Base-by-base conservation (phyloP, 441 rosid genomes). In the Aquilaria agallochum region DNA sequence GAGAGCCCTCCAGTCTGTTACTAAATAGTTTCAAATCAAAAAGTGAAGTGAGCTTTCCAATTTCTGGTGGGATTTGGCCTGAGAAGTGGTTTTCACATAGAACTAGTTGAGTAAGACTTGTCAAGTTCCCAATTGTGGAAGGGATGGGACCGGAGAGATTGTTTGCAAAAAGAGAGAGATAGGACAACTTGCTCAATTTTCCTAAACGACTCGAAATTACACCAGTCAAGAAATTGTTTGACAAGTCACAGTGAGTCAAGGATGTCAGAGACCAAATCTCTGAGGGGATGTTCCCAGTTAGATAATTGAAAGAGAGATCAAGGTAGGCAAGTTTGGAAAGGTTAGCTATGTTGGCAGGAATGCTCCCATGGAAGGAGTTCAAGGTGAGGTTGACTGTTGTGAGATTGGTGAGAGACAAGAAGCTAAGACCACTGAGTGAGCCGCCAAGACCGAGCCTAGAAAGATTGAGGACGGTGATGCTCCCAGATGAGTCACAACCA, bases 121-220 rank as follows among this genome's bases (percentile, higher is more conserved):
- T 75, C 65, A 75, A 32, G 51, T 68, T 68, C 3, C 75, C 68
- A 1, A 80, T 27, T 15, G 80, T 70, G n/a, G 58, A 3, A 12
- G 82, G 82, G 27, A 80, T 33, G 1, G 44, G 9, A 3, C 77
- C 82, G 1, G 59, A 10, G 9, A 55, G 59, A 12, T 32, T 32
- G 45, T 55, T 55, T 11, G 1, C n/a, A 2, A 3, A 55, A 13
- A 9, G 3, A 2, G 3, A 55, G 45, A 20, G 27, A 20, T 20
- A 20, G 27, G 27, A 20, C 27, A 20, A 20, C 27, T 20, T 20
- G 27, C 27, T 20, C 27, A 20, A 20, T 20, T 20, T 20, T 20
- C 27, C 27, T 20, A 20, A 20, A 20, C 27, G 27, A 20, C 27
- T 20, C 27, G 27, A 20, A 20, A 20, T 20, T 20, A 20, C 27